Conservation (phyloP, 441 rosid genomes). For the Viola pubescens region DNA sequence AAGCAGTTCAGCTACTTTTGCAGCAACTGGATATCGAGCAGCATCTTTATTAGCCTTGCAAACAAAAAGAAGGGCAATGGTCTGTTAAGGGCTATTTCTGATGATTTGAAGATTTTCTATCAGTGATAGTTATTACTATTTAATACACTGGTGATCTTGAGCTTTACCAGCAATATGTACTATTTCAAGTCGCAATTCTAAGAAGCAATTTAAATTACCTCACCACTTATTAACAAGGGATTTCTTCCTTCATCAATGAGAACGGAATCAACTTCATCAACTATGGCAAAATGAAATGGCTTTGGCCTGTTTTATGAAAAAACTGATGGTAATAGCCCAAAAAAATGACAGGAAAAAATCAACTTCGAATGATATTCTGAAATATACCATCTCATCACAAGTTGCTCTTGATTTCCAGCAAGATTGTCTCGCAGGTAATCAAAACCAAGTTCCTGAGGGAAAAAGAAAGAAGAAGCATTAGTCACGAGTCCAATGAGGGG, state of each 20-base stretch:
- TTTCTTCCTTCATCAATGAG: slow-evolving; percentile 98
- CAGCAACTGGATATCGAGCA: slow-evolving; percentile 93
- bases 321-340: slow-evolving; percentile 10
- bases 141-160: neutral
- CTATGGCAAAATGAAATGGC: slow-evolving; percentile 94
- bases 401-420: slow-evolving; percentile 66
- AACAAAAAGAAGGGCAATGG: slow-evolving; percentile 17
- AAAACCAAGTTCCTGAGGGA: slow-evolving; percentile 86
- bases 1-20: slow-evolving; percentile 95
- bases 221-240: slow-evolving; percentile 92
- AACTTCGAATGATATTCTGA: slow-evolving; percentile 6
- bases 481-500: slow-evolving; percentile 7
- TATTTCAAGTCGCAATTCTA: slow-evolving; percentile 6
- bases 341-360: slow-evolving; percentile 1
- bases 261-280: slow-evolving; percentile 97
- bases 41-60: slow-evolving; percentile 86
- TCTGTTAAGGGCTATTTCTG: slow-evolving; percentile 15
- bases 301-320: slow-evolving; percentile 60
- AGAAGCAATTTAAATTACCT: slow-evolving; percentile 46
- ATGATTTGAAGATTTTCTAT: slow-evolving; percentile 4
- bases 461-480: slow-evolving; percentile 21
- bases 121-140: neutral
- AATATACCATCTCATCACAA: slow-evolving; percentile 94
- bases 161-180: slow-evolving; percentile 7
- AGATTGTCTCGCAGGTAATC: slow-evolving; percentile 97